Evolutionary conservation across 2,329 filamentous ascomycete species (phyloP).

Genomic region (Madurella mycetomatis): DNA sequence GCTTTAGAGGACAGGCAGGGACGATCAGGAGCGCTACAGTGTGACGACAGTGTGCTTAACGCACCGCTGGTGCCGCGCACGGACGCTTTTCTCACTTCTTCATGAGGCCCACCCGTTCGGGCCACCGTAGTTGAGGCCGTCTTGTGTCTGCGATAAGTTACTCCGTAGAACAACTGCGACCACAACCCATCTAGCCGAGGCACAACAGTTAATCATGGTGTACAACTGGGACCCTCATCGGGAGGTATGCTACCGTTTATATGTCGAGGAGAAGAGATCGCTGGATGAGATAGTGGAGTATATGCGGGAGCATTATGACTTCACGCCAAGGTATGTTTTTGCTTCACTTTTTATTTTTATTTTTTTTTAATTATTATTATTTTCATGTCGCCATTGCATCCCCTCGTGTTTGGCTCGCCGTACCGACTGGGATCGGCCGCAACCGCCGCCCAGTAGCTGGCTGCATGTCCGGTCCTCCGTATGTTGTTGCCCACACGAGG

Average conservation of each 20-base stretch:
- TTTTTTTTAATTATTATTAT: too few species aligned
- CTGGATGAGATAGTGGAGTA: conserved; percentile 71
- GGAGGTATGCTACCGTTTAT: conserved; percentile 54
- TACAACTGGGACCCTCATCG: conserved; percentile 45
- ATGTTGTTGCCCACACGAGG: background rate
- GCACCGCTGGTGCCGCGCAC: too few species aligned
- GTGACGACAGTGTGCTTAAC: too few species aligned
- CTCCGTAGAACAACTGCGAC: background rate
- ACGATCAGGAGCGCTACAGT: too few species aligned
- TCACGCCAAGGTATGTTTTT: conserved; percentile 61
- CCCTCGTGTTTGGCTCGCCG: background rate
- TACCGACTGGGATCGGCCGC: background rate
- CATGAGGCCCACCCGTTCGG: too few species aligned
- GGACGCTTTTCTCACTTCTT: too few species aligned
- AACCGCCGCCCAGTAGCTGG: background rate
- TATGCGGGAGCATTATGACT: conserved; percentile 60
- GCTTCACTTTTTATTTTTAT: too few species aligned
- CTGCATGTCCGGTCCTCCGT: conserved; percentile 1
- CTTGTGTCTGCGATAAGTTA: background rate
- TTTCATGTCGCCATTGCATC: background rate
- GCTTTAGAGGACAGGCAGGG: too few species aligned
- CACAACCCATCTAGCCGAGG: conserved; percentile 8
- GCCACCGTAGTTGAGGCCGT: background rate
- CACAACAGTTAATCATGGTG: conserved; percentile 33
- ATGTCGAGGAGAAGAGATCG: conserved; percentile 69